Evolutionary conservation across 2,329 filamentous ascomycete species (phyloP).

Genomic region (Aspergillus fischeri): DNA sequence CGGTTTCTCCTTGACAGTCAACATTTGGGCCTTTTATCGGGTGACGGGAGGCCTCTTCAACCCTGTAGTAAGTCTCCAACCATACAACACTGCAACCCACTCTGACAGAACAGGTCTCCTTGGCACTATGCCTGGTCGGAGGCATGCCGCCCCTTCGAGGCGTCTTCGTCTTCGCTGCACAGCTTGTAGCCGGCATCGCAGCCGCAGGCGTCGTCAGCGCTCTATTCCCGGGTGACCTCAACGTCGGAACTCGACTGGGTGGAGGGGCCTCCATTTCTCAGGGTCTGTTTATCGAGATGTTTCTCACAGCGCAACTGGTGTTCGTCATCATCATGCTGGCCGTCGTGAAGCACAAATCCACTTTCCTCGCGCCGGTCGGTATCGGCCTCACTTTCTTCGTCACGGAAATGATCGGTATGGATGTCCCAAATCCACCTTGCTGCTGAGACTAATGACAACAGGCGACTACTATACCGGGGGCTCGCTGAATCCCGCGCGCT

Average conservation of each 20-base stretch:
- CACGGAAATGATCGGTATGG: constrained; percentile 46
- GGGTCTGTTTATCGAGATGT: constrained; percentile 64
- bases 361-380: constrained; percentile 66
- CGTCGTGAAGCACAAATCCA: constrained; percentile 69
- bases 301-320: constrained; percentile 61
- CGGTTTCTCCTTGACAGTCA: constrained; percentile 47
- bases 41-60: constrained; percentile 52
- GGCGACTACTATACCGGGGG: constrained; percentile 48
- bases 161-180: constrained; percentile 51
- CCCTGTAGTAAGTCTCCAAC: constrained; percentile 37
- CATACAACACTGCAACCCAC: neutral
- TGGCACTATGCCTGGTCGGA: constrained; percentile 58
- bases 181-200: constrained; percentile 57
- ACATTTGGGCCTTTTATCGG: constrained; percentile 54
- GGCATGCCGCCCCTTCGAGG: constrained; percentile 53
- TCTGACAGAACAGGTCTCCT: constrained; percentile 42
- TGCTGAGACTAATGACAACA: constrained; percentile 9
- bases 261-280: constrained; percentile 50
- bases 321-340: constrained; percentile 67
- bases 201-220: constrained; percentile 55
- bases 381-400: constrained; percentile 70
- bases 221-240: constrained; percentile 55
- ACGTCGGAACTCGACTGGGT: constrained; percentile 55
- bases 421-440: neutral
- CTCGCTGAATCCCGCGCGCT: constrained; percentile 47